Base-by-base conservation (phyloP, 345 rosid genomes). In the Dovyalis caffra region DNA sequence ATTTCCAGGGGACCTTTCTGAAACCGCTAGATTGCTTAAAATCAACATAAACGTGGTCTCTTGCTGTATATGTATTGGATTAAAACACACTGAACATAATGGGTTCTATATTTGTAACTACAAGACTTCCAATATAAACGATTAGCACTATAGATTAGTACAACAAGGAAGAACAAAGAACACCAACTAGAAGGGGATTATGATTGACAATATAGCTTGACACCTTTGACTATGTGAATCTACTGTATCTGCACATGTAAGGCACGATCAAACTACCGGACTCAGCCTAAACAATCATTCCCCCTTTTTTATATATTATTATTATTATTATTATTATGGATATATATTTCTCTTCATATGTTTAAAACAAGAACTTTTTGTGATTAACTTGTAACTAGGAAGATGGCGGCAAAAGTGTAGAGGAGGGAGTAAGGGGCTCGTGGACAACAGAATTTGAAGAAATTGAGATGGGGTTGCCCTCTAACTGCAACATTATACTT, bases 391-490 rank as follows among this genome's bases (percentile, higher is more conserved):
- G 69, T 0, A 9, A n/a, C 33, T 67, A 66, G 49, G 86, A 37
- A 69, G 86, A 15, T 10, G 91, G 80, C 73, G 80, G 87, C 78
- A 90, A 78, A 72, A 91, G 85, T 26, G 89, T 70, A 8, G 91
- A 70, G 25, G 89, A 76, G 10, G 97, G 85, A 15, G 86, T 78
- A 6, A 90, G 92, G 15, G 99, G 97, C 87, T 96, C 99, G 35
- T 93, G 97, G 79, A 96, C 98, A 40, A 93, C 99, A 16, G 97
- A 87, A 80, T 90, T 90, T 2, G 92, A 77, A 23, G 95, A 93
- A 38, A 92, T 83, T 23, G 90, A 80, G 45, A 96, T 86, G 12
- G 95, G 91, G 71, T 66, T 88, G 43, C 88, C 91, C 78, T 93
- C 97, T 25, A 93, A 82, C 75, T 92, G 97, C 82, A 92, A 74